Evolutionary conservation across 2,329 filamentous ascomycete species (phyloP).

Genomic region (Cladosporium sp.): DNA sequence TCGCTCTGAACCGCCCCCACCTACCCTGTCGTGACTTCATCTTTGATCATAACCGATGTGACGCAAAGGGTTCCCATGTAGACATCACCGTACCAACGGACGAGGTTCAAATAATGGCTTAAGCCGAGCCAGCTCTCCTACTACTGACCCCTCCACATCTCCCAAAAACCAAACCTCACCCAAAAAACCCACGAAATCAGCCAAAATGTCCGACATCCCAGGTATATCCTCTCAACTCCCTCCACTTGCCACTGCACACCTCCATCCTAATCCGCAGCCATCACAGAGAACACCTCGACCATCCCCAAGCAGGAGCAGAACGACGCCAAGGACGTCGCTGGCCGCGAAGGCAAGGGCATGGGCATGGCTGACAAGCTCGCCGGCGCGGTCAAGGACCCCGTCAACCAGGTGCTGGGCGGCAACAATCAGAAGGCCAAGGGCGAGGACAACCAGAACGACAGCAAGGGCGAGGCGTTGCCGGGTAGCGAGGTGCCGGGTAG

Average conservation of each 20-base stretch:
- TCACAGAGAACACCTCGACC: background rate
- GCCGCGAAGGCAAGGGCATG: constrained; percentile 10
- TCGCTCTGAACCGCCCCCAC: background rate
- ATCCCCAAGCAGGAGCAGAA: background rate
- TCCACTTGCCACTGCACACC: too few relatives aligned
- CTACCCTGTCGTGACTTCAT: constrained; percentile 5
- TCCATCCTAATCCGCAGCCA: too few relatives aligned
- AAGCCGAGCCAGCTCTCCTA: background rate
- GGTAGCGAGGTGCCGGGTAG: constrained; percentile 1
- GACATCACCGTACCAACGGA: background rate
- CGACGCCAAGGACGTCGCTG: constrained; percentile 9
- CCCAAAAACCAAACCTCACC: background rate
- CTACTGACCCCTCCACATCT: background rate
- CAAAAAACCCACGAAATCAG: background rate
- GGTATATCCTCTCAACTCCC: background rate
- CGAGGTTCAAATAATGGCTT: too few relatives aligned
- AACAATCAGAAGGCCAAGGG: constrained; percentile 5
- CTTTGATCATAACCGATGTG: background rate
- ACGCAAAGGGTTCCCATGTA: background rate
- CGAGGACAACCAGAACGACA: background rate
- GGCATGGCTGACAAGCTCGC: constrained; percentile 10
- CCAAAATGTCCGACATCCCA: background rate
- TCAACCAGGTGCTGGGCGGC: constrained; percentile 5
- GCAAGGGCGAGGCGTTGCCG: constrained; percentile 2
- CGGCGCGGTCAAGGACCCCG: constrained; percentile 1